Base-by-base conservation (phyloP, 1,284 basidiomycete genomes). In the Rhodotorula sp. region DNA sequence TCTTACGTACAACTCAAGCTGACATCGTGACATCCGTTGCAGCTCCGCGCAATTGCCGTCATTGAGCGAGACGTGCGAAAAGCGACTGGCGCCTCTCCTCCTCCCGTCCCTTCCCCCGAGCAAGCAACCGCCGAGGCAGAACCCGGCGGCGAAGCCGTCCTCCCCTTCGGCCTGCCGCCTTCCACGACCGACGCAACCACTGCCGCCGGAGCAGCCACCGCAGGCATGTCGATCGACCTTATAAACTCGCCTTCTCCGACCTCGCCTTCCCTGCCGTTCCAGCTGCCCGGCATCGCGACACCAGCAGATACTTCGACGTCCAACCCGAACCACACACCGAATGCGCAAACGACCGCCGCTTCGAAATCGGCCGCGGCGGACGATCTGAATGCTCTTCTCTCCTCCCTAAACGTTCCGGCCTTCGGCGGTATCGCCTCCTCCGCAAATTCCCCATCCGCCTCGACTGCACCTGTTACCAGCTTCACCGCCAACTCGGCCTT, bases 371-470 rank as follows among this genome's bases (percentile, higher is more conserved):
- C 53, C 4, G 22, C 8, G 18, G 22, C 18, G 26, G 60, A 63
- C 34, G 68, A 69, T 31, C 47, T 66, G n/a, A 51, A 69, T 47
- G 60, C 68, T 18, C 61, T 66, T 24, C 57, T 69, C 22, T 54
- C 54, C 7, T 65, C 68, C 10, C 64, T 69, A 30, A 61, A 61
- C 56, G 62, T 69, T 57, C 56, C 64, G 11, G 52, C 68, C 7
- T 65, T 63, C 60, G 61, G 37, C 13, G 9, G 20, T 26, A 16
- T 31, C 56, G 7, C 40, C 9, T 15, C 50, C 26, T 15, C 55
- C 20, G 40, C 55, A 15, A 11, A 51, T 20, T 3, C 52, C 47
- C 13, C 58, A 20, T 44, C 24, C 46, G 20, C 18, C 24, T 11
- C 28, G 26, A 15, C 7, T 4, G 31, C 37, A 4, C 59, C 55